Base-by-base conservation (phyloP, 2,329 filamentous ascomycete genomes). In the Cordyceps cicadae region DNA sequence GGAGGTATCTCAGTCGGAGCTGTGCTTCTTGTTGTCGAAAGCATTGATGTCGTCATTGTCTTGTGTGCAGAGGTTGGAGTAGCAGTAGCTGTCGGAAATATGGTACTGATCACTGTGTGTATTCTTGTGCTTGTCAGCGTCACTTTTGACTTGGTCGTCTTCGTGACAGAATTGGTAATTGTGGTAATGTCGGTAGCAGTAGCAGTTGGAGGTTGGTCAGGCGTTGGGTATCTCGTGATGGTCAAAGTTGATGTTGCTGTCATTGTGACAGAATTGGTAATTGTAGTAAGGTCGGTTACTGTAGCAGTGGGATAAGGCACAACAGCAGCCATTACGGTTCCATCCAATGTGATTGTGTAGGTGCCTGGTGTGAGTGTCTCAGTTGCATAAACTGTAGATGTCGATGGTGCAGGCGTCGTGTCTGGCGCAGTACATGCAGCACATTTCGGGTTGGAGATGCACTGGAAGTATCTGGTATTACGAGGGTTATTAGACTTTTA, bases 371-470 rank as follows among this genome's bases (percentile, higher is more conserved):
- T n/a, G 15, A 60, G 29, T 9, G 58, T 60, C 32, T 60, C 58
- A 34, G 53, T 29, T 24, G 14, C 57, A 19, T 54, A 54, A 21
- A 29, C 4, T 54, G 57, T 46, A 32, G 50, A 46, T 39, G 58
- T 50, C 8, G 34, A 17, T 3, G 58, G 50, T 7, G 29, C n/a
- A 49, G 58, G 14, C 34, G 58, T 54, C 11, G 37, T 11, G 2
- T 37, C 24, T 2, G 51, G 12, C 1, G 52, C 49, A 41, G 51
- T 54, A 19, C 58, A 60, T 7, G 29, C 43, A 7, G 53, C 57
- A 21, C 61, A 62, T 8, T 48, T 48, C 14, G 61, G 39, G 21
- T 62, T 62, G 3, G 61, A 49, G 12, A 62, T 54, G 29, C 61
- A 62, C 29, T 62, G 57, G 14, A 57, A 62, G 48, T 60, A 62